phyloP scores from a whole-genome alignment of 2,329 filamentous ascomycete species.

The Chaetomiaceae sp. region DNA sequence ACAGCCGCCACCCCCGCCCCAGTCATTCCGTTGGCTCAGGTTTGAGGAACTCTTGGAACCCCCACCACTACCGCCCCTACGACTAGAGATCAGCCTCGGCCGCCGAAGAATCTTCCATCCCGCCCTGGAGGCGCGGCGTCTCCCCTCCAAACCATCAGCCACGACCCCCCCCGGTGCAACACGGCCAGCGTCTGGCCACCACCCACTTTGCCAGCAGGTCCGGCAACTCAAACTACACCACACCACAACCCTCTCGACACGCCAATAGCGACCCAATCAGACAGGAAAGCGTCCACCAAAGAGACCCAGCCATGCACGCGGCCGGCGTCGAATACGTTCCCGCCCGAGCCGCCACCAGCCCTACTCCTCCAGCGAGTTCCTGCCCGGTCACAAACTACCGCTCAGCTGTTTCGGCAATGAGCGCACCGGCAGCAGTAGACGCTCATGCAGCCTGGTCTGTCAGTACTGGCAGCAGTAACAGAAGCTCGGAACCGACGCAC shows the following conservation, averaged over 20 bases:
- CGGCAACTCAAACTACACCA: no score
- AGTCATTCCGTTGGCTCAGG: not conserved
- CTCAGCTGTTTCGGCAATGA: not conserved
- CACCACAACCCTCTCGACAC: not conserved
- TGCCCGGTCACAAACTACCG: no score
- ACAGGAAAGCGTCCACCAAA: not conserved
- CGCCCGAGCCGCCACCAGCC: no score
- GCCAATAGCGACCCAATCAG: not conserved
- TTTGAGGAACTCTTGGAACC: not conserved
- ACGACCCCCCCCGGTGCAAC: no score
- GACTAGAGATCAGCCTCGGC: not conserved
- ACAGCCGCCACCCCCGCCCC: not conserved
- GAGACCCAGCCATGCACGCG: not conserved
- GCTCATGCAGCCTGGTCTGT: no score
- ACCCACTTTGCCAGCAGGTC: not conserved
- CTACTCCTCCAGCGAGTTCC: no score
- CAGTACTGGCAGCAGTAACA: no score
- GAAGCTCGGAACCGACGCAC: no score
- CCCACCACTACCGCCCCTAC: slow-evolving; percentile 1
- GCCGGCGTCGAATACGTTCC: not conserved
- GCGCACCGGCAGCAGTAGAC: not conserved
- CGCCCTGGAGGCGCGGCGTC: not conserved
- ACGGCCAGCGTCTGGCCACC: no score
- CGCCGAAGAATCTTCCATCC: not conserved
- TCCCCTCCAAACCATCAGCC: no score